Base-by-base conservation (phyloP, 768 basidiomycete genomes). In the Hygrocybe punicea region DNA sequence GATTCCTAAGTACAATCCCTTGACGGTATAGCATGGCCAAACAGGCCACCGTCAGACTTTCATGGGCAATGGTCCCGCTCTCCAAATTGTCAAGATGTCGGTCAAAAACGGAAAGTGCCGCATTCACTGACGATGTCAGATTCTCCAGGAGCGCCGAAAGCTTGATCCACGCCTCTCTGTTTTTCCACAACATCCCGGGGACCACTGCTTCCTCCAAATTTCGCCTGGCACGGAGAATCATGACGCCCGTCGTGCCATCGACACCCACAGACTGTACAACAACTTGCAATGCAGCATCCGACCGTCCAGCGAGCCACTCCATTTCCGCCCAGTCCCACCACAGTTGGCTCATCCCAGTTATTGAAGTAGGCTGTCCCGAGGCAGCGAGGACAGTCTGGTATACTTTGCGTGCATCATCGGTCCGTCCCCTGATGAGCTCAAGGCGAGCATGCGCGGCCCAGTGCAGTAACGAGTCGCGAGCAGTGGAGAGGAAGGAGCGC, bases 281-380 rank as follows among this genome's bases (percentile, higher is more conserved):
- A 33, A 87, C 76, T 35, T 77, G 71, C 36, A 83, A 66, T 13
- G 85, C 79, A 34, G 78, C 74, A 33, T 82, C 78, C 17, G 73
- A 65, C 33, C 78, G 62, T 1, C 83, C 80, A 13, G 74, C 67
- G 10, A 90, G 67, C 91, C 91, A 93, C 69, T 91, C 90, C 79
- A 90, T 80, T 63, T 93, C 86, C 1, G 85, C 87, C 88, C 89
- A 93, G 62, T 86, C 82, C 84, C 85, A 91, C 87, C 87, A 93
- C 58, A 93, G 66, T 55, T 68, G 68, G 19, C 78, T 74, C 14
- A 71, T 64, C 33, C 74, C 79, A 4, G 65, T 65, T 33, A 72
- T 69, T 10, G 67, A 69, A 6, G 69, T 64, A 14, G 69, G 51
- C 23, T 73, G 70, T 2, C 76, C 71, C 1, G 82, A 73, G 6